Base-by-base conservation (phyloP, 257 asterid species). In the Misopates orontium region DNA sequence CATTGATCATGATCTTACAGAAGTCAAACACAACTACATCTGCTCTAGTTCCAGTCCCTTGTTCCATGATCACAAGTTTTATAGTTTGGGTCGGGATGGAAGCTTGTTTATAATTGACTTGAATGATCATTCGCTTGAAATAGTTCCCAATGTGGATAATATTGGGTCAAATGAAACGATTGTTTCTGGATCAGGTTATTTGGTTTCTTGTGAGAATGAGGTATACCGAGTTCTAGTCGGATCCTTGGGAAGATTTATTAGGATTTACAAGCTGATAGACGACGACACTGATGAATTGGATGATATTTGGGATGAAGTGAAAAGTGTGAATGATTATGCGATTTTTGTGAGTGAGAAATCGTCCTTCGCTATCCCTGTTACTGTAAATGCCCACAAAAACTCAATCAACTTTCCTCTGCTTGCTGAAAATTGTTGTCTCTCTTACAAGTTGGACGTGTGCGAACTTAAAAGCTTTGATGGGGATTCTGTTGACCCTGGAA, bases 391-490 rank as follows among this genome's bases (percentile, higher is more conserved):
- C 21, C 17, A 22, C 3, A n/a, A 54, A 54, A 54, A 9, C 23
- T 20, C 17, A 36, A 54, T 54, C 59, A 54, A 54, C 59, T 54
- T 54, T 15, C 59, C 59, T 19, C 22, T 53, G 31, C 5, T 53
- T 11, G 39, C 23, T 15, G 31, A 54, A 18, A 21, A 54, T 53
- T 32, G 14, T 10, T 32, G 22, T 53, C n/a, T 20, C n/a, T 53
- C 23, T 21, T 22, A 54, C 15, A 21, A 54, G 1, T 54, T 54
- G 15, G 59, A 54, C 8, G 16, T 9, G 3, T 54, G 17, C 4
- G 39, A 54, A 25, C 13, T 54, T 12, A 10, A 1, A 22, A 20
- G 8, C 14, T 0, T 14, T 12, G 16, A 53, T 2, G 24, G 11
- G 1, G 6, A 21, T 11, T 5, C 4, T 9, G 1, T 6, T 15